phyloP scores from a whole-genome alignment of 2,329 filamentous ascomycete genomes.

The Ceratocystis lukuohia region DNA sequence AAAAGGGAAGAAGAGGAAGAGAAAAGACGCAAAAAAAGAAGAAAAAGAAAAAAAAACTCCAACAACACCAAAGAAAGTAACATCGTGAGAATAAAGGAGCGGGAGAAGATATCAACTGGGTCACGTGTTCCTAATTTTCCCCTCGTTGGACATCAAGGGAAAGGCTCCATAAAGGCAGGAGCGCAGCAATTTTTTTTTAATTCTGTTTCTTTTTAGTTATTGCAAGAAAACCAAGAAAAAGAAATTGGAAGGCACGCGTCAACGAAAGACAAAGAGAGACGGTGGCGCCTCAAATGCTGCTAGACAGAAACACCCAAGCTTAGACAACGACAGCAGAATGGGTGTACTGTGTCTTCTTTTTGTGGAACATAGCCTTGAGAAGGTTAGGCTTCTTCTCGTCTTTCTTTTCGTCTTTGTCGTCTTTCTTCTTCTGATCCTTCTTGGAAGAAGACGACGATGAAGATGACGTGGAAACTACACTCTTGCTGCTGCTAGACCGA shows the following conservation, averaged over 20 bases:
- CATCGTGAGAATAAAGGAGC: neutral
- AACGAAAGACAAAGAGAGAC: neutral
- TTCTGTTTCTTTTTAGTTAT: neutral
- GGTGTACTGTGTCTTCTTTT: slow-evolving; percentile 32
- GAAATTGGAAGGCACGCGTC: neutral
- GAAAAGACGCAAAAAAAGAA: neutral
- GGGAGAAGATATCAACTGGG: no score
- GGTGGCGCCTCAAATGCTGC: neutral
- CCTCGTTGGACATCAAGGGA: no score
- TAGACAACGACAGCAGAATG: slow-evolving; percentile 11
- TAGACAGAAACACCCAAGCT: neutral
- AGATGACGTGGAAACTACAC: slow-evolving; percentile 1
- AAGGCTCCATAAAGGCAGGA: neutral
- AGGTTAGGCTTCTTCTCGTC: slow-evolving; percentile 35
- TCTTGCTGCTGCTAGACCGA: slow-evolving; percentile 21
- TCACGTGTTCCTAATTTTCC: no score
- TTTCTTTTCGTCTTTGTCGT: slow-evolving; percentile 29
- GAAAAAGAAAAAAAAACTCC: neutral
- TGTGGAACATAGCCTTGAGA: slow-evolving; percentile 46
- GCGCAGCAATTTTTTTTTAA: neutral
- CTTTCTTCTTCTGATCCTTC: slow-evolving; percentile 20
- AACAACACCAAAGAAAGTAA: neutral
- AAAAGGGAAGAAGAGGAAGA: neutral
- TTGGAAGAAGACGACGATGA: neutral
- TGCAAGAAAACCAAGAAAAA: neutral